Percentiles rank a stretch among this genome's conserved stretches.
Conservation (phyloP, 345 rosid species). For the Carallia brachiata region DNA sequence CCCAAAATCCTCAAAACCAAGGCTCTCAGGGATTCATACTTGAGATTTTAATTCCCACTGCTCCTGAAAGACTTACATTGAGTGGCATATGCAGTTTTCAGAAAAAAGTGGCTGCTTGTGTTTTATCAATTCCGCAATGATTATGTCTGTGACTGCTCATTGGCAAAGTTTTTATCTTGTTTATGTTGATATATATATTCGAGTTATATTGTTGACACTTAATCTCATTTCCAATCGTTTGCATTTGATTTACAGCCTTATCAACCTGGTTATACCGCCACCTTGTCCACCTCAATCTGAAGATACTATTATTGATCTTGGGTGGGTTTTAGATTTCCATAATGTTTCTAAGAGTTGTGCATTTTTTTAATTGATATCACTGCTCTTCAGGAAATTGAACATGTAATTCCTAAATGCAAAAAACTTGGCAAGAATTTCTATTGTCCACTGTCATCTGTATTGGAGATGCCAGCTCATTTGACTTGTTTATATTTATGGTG, state of each 20-base stretch:
- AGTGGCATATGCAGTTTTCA: too few species aligned
- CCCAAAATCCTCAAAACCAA: background rate
- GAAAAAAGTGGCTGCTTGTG: background rate
- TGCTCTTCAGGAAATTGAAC: background rate
- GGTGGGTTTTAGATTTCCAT: slow-evolving; percentile 43
- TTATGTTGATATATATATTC: background rate
- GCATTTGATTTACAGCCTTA: slow-evolving; percentile 51
- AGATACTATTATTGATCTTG: slow-evolving; percentile 80
- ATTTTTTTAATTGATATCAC: background rate
- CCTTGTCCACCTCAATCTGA: slow-evolving; percentile 56
- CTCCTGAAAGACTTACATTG: background rate
- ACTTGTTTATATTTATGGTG: background rate
- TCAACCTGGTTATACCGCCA: slow-evolving; percentile 81
- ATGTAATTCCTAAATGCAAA: background rate
- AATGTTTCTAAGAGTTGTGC: slow-evolving; percentile 1
- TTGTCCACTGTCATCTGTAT: slow-evolving; percentile 5
- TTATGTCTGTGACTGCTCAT: background rate
- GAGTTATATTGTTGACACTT: background rate
- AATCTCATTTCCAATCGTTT: slow-evolving; percentile 12
- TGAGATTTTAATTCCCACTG: background rate
- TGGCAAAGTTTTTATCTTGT: background rate
- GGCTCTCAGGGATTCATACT: background rate
- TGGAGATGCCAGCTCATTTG: background rate
- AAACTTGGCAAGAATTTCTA: background rate
- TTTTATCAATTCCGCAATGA: background rate